phyloP scores from a whole-genome alignment of 768 basidiomycete genomes.

The Fomitopsis serialis region DNA sequence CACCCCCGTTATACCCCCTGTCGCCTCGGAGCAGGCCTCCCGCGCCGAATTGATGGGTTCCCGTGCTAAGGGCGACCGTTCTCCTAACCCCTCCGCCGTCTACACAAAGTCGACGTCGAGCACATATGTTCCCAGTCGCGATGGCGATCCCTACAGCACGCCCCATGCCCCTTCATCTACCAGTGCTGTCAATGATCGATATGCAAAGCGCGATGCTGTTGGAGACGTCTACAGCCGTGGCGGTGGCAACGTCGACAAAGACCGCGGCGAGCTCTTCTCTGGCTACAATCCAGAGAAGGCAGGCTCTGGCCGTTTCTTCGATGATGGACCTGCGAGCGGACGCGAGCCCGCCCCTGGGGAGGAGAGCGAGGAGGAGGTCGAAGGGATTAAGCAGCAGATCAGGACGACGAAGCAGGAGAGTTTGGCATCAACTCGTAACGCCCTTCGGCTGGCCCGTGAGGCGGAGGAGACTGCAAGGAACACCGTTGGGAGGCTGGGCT shows the following conservation, averaged over 20 bases:
- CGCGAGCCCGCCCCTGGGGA: conserved; percentile 54
- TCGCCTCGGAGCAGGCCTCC: conserved; percentile 31
- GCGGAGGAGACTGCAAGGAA: conserved; percentile 92
- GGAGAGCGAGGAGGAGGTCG: conserved; percentile 83
- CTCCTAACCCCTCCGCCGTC: conserved; percentile 30
- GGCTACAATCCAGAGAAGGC: conserved; percentile 61
- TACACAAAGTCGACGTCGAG: conserved; percentile 46
- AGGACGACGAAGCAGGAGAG: conserved; percentile 88
- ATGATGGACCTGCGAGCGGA: conserved; percentile 44
- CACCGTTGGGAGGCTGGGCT: conserved; percentile 77
- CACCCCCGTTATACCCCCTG: conserved; percentile 63
- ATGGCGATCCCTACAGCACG: conserved; percentile 52
- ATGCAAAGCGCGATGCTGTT: conserved; percentile 46
- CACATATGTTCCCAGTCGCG: conserved; percentile 66
- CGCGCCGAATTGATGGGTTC: conserved; percentile 22
- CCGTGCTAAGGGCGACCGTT: conserved; percentile 28
- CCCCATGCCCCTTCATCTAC: conserved; percentile 13
- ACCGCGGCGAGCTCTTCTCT: conserved; percentile 70
- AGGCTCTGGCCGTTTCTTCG: conserved; percentile 60
- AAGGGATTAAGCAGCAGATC: conserved; percentile 93
- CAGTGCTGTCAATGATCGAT: conserved; percentile 31
- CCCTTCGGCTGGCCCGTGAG: conserved; percentile 88
- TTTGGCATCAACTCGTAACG: conserved; percentile 85
- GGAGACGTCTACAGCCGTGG: conserved; percentile 68
- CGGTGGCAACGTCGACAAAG: conserved; percentile 50